These are phyloP conservation scores for Chaetomiaceae sp. DNA, from an alignment of 2,329 filamentous ascomycete species.

Conservation along the genomic window DNA sequence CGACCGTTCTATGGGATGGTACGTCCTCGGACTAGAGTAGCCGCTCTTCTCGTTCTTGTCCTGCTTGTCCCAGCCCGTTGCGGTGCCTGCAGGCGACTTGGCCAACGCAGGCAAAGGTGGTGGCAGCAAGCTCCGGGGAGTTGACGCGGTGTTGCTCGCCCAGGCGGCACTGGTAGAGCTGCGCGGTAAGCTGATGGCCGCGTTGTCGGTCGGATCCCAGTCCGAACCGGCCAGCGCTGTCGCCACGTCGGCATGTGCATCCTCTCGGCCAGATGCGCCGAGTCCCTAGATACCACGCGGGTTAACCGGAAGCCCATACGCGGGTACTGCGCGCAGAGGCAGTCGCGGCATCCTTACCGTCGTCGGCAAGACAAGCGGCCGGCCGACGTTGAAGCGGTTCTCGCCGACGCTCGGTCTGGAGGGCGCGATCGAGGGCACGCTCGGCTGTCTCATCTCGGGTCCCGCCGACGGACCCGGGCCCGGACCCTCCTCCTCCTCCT, in stretches of 20 bases:
- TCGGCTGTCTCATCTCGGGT: background rate
- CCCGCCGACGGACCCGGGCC: background rate
- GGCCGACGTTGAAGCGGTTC: conserved; percentile 2
- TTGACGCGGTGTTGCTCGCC: conserved; percentile 5
- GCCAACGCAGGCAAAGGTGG: conserved; percentile 2
- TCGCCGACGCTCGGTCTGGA: background rate
- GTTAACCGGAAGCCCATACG: background rate
- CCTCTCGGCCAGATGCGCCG: conserved; percentile 15
- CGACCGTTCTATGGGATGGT: too few species aligned
- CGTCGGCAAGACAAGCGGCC: background rate
- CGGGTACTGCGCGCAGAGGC: background rate
- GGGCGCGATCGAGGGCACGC: background rate
- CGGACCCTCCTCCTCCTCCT: background rate
- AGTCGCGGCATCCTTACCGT: background rate
- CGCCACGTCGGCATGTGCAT: background rate
- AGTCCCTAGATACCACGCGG: conserved; percentile 11
- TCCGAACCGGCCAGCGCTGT: background rate
- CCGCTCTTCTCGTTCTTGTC: background rate
- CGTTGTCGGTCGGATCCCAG: background rate
- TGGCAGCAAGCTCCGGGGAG: conserved; percentile 15
- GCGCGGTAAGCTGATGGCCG: too few species aligned
- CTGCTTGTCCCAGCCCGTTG: background rate
- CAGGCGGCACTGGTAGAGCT: too few species aligned
- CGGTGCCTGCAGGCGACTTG: background rate
- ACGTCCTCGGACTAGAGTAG: background rate